Evolutionary conservation across 1,139 yeast genomes (phyloP).

Genomic region (Taphrina pruni): DNA sequence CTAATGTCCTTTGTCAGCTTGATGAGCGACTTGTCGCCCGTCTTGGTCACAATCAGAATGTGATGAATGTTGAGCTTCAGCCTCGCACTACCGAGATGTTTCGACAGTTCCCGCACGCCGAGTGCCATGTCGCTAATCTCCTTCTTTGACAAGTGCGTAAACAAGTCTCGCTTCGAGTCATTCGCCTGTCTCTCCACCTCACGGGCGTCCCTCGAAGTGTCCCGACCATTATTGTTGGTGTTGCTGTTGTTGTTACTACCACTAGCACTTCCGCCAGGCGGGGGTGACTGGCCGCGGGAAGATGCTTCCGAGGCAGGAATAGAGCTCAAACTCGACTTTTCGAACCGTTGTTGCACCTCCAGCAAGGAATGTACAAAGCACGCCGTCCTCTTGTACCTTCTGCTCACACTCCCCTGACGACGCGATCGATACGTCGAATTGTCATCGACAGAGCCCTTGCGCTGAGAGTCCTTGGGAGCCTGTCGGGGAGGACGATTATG

Average conservation of each 20-base stretch:
- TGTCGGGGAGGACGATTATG: slow-evolving; percentile 7
- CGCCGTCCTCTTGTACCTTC: slow-evolving; percentile 38
- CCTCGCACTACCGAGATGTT: slow-evolving; percentile 54
- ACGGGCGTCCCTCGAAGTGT: slow-evolving; percentile 1
- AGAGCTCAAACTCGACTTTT: slow-evolving; percentile 19
- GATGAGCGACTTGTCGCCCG: slow-evolving; percentile 66
- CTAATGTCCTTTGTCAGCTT: slow-evolving; percentile 63
- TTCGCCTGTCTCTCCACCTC: slow-evolving; percentile 22
- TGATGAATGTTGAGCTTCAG: slow-evolving; percentile 66
- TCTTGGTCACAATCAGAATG: slow-evolving; percentile 71
- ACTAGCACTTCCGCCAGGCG: background rate
- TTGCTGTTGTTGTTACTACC: no score
- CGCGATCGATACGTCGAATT: background rate
- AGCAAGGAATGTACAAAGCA: slow-evolving; percentile 39
- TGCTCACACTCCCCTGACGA: slow-evolving; percentile 36
- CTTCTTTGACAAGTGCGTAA: slow-evolving; percentile 49
- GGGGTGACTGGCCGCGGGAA: slow-evolving; percentile 18
- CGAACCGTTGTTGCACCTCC: slow-evolving; percentile 27
- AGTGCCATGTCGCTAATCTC: slow-evolving; percentile 55
- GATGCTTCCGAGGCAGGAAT: slow-evolving; percentile 20
- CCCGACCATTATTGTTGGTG: background rate
- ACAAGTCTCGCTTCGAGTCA: slow-evolving; percentile 22
- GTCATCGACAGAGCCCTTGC: slow-evolving; percentile 16
- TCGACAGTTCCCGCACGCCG: slow-evolving; percentile 54
- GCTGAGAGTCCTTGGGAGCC: slow-evolving; percentile 20